Percentiles rank a stretch among this genome's conserved stretches.
Conservation (phyloP, 805 yeast species). For the Cyberlindnera americana region DNA sequence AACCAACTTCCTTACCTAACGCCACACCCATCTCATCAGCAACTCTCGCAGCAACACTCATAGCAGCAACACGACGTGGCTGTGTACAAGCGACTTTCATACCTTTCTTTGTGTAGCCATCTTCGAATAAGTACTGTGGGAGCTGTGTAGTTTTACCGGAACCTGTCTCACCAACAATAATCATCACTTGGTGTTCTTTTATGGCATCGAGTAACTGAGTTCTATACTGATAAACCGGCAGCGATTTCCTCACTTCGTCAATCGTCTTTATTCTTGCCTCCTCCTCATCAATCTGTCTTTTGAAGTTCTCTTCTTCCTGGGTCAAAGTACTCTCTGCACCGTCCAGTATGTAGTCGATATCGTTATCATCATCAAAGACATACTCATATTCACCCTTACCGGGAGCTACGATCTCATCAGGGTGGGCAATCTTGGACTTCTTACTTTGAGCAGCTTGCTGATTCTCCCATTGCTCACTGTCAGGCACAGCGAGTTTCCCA, state of each 20-base stretch:
- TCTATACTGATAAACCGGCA: constrained; percentile 73
- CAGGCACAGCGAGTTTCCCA: constrained; percentile 27
- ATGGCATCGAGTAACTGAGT: constrained; percentile 59
- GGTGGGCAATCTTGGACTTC: constrained; percentile 27
- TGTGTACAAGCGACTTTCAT: constrained; percentile 83
- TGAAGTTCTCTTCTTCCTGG: constrained; percentile 33
- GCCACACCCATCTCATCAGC: constrained; percentile 80
- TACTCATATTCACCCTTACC: constrained; percentile 58
- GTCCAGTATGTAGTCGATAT: constrained; percentile 48
- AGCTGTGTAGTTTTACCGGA: constrained; percentile 94
- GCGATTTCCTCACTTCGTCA: constrained; percentile 49
- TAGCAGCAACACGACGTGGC: constrained; percentile 95
- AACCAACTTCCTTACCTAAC: constrained; percentile 90
- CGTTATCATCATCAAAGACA: constrained; percentile 69
- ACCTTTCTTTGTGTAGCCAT: constrained; percentile 61
- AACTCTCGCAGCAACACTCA: constrained; percentile 84
- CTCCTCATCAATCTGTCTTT: constrained; percentile 30
- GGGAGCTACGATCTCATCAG: constrained; percentile 41
- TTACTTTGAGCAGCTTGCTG: constrained; percentile 19
- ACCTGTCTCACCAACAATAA: constrained; percentile 85
- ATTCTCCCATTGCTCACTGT: constrained; percentile 24
- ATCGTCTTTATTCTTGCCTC: constrained; percentile 32
- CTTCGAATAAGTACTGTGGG: constrained; percentile 83
- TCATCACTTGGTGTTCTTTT: constrained; percentile 57
- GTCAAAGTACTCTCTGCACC: constrained; percentile 24